Base-by-base conservation (phyloP, 2,329 filamentous ascomycete species). In the Magnaporthiopsis rhizophila region DNA sequence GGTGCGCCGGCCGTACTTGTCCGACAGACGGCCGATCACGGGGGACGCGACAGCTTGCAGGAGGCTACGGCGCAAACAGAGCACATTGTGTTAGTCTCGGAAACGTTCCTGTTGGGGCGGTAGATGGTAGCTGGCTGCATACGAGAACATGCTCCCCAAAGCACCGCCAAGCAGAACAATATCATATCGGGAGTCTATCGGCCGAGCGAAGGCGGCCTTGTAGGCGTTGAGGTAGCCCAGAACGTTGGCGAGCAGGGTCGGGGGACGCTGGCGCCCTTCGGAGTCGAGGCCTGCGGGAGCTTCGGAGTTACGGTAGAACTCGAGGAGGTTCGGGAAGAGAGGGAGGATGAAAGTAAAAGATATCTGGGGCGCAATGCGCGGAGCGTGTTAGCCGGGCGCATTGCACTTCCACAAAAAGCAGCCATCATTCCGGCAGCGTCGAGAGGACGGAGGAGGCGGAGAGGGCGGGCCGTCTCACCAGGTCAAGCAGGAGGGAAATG, bases 321-420 rank as follows among this genome's bases (percentile, higher is more conserved):
- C 90, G 76, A 98, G 89, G 59, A 99, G 89, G 65, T 92, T 93
- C 9, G 93, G 95, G 74, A 98, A 99, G 50, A 99, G 86, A 0
- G 95, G 95, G 11, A 99, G 88, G 74, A 98, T 98, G 74, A 99
- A 97, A 36, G 95, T 99, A 76, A 99, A 99, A 64, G 94, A 97
- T 72, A 98, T 91, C 94, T 97, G 68, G 36, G 59, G 28, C 15
- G 57, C 26, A 7, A 12, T 18, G 57, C 30, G 13, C 24, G 15
- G 24, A 59, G 64, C 65, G 59, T 69, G 64, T 62, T 64, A 53
- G 24, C 4, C 30, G 21, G 21, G 18, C 18, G 18, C 45, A n/a
- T 53, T 53, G 45, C 45, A 21, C 45, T 53, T 24, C 45, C 57
- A 18, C n/a, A 34, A 15, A 18, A 60, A 24, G 18, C 18, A 60